Evolutionary conservation across 1,139 yeast species (phyloP).

Genomic region (Kluyveromyces sp.): DNA sequence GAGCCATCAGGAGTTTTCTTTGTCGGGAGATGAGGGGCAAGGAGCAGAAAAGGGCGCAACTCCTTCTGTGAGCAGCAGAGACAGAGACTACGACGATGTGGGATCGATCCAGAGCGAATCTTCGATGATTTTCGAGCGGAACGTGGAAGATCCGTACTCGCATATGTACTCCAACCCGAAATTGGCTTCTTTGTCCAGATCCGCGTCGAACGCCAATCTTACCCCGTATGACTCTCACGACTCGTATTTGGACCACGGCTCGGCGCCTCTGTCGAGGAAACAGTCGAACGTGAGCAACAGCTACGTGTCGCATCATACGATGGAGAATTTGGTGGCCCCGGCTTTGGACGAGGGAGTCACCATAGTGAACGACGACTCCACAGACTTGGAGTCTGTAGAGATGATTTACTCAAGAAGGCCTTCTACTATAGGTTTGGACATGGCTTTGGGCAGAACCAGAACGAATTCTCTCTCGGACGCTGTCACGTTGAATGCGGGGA

Average conservation of each 20-base stretch:
- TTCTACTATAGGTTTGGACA: constrained; percentile 50
- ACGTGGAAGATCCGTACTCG: constrained; percentile 46
- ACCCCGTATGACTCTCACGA: constrained; percentile 3
- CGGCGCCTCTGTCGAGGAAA: constrained; percentile 7
- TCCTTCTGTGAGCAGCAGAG: too few species aligned
- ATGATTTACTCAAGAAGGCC: constrained; percentile 63
- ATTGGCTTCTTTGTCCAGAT: constrained; percentile 6
- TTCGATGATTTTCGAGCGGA: constrained; percentile 49
- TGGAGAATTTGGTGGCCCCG: constrained; percentile 73
- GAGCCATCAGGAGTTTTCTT: constrained; percentile 4
- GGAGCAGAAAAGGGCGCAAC: too few species aligned
- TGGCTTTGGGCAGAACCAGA: constrained; percentile 47
- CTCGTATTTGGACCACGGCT: constrained; percentile 5
- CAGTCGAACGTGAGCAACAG: constrained; percentile 9
- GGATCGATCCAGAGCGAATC: constrained; percentile 8
- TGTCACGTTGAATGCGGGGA: constrained; percentile 3
- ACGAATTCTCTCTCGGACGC: constrained; percentile 16
- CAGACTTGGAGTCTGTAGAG: constrained; percentile 62
- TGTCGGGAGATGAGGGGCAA: constrained; percentile 2
- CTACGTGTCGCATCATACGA: constrained; percentile 37
- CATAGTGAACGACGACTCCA: constrained; percentile 47
- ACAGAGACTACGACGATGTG: constrained; percentile 6
- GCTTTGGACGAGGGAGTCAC: constrained; percentile 75
- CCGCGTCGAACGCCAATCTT: constrained; percentile 5
- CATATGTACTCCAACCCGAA: constrained; percentile 12